These are phyloP conservation scores for Cladophialophora exuberans DNA, from an alignment of 2,329 filamentous ascomycete genomes.

Conservation along the genomic window DNA sequence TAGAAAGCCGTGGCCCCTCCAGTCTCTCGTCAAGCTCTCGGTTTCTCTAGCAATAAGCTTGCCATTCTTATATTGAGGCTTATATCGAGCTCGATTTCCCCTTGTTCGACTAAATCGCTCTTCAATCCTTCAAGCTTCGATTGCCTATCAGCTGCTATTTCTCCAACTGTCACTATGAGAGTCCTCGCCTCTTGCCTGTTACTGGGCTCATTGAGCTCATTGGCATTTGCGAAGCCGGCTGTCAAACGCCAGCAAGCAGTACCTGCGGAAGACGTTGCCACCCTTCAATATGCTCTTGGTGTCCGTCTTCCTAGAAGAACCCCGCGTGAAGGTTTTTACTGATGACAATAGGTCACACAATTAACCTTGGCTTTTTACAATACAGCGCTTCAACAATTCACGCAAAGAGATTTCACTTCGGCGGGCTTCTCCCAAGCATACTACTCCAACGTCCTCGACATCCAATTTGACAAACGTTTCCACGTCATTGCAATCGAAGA, in stretches of 20 bases:
- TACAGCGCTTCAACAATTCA: background rate
- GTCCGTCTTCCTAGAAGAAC: background rate
- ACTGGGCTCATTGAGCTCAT: background rate
- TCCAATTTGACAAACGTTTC: background rate
- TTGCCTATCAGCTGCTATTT: background rate
- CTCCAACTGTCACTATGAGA: background rate
- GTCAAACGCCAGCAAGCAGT: background rate
- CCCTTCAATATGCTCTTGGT: background rate
- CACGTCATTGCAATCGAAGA: background rate
- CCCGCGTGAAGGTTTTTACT: background rate
- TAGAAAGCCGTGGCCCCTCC: background rate
- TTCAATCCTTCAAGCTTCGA: no score
- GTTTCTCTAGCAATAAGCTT: no score
- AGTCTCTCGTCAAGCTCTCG: no score
- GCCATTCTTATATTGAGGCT: background rate
- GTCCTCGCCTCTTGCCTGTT: background rate
- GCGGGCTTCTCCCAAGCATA: background rate
- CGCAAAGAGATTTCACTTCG: background rate
- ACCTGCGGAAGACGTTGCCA: background rate
- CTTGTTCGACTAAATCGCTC: no score
- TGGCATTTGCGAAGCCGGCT: background rate
- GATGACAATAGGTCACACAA: background rate
- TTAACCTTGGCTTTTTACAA: background rate
- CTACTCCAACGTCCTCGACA: background rate
- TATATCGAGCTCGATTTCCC: no score